Conservation (phyloP, 192 early-diverging fungal species). For the Lobosporangium transversale region DNA sequence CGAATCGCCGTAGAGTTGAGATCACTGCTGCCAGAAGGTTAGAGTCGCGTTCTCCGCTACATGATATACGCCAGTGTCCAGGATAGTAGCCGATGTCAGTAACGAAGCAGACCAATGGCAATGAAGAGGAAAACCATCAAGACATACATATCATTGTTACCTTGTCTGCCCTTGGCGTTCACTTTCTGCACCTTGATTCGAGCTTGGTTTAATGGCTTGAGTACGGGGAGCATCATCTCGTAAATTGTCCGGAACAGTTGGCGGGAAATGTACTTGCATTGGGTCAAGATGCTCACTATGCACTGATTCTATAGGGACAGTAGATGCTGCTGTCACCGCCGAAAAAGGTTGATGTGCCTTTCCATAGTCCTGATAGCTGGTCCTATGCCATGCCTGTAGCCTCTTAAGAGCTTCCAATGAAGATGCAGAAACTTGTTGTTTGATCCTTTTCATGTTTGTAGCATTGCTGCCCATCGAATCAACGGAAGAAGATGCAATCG, state of each 20-base stretch:
- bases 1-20: slow-evolving; percentile 23
- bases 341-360: not conserved
- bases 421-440: slow-evolving; percentile 17
- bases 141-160: not conserved
- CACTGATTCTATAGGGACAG: too few relatives aligned
- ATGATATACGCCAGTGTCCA: too few relatives aligned
- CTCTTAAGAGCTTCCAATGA: slow-evolving; percentile 21
- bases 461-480: not conserved
- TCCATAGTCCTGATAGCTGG: slow-evolving; percentile 1
- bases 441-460: slow-evolving; percentile 6
- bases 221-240: too few relatives aligned
- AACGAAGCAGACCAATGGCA: not conserved
- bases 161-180: not conserved
- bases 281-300: too few relatives aligned
- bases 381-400: slow-evolving; percentile 8
- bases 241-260: not conserved
- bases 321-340: too few relatives aligned
- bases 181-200: not conserved
- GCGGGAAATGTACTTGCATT: slow-evolving; percentile 6
- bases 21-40: slow-evolving; percentile 11
- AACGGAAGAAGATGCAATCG: not conserved
- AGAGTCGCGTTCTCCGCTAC: not conserved
- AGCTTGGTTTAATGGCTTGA: too few relatives aligned
- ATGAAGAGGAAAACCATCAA: not conserved
- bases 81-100: too few relatives aligned